Percentiles rank a stretch among this genome's conserved stretches.
phyloP scores from a whole-genome alignment of 1,284 basidiomycete genomes.

The Irpex lacteus region DNA sequence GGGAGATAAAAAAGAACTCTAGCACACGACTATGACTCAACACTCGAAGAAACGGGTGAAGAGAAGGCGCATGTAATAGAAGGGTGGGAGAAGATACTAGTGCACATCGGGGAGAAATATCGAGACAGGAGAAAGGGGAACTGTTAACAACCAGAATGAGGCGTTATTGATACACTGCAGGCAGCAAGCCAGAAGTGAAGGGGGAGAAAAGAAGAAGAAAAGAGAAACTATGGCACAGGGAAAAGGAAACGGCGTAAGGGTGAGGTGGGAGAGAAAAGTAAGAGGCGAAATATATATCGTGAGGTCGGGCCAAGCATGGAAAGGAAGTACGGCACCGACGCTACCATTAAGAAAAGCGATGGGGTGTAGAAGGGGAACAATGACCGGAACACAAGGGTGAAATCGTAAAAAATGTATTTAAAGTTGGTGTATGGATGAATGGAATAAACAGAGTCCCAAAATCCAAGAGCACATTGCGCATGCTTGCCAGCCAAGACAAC shows the following conservation, averaged over 20 bases:
- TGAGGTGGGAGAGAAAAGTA: not conserved
- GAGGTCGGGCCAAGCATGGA: slow-evolving; percentile 16
- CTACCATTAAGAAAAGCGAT: slow-evolving; percentile 4
- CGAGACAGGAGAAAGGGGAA: slow-evolving; percentile 9
- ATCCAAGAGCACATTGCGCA: slow-evolving; percentile 41
- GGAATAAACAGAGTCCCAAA: slow-evolving; percentile 35
- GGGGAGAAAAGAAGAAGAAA: slow-evolving; percentile 11
- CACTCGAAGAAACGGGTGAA: slow-evolving; percentile 14
- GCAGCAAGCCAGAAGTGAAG: slow-evolving; percentile 24
- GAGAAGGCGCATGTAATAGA: slow-evolving; percentile 5
- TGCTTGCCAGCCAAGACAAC: slow-evolving; percentile 26
- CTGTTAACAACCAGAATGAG: slow-evolving; percentile 18
- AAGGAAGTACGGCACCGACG: slow-evolving; percentile 15
- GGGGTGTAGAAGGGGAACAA: slow-evolving; percentile 7
- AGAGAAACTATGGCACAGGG: slow-evolving; percentile 12
- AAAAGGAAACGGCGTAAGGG: slow-evolving; percentile 11
- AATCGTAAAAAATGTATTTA: slow-evolving; percentile 15
- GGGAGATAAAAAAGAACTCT: slow-evolving; percentile 21
- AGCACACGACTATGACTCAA: slow-evolving; percentile 9
- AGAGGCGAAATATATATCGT: slow-evolving; percentile 18
- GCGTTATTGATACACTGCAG: slow-evolving; percentile 34
- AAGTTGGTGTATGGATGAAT: slow-evolving; percentile 17
- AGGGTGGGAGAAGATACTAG: slow-evolving; percentile 21
- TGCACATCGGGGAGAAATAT: slow-evolving; percentile 22
- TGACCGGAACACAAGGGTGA: slow-evolving; percentile 13